A percentile compares a stretch with the other conserved stretches of the same genome.
Evolutionary conservation across 441 rosid genomes (phyloP).

Genomic region (Eugenia klotzschiana): DNA sequence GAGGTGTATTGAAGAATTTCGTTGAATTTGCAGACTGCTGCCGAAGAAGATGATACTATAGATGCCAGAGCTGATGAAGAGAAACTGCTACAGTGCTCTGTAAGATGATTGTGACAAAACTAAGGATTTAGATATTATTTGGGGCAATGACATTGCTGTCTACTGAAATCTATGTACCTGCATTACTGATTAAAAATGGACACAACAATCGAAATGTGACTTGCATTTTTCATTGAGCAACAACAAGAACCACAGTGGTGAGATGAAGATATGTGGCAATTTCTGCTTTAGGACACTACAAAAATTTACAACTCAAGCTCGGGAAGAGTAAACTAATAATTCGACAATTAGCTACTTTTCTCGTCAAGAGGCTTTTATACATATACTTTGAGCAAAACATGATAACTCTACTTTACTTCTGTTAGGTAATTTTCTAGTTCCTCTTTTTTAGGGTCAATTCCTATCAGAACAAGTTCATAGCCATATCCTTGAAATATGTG

Average conservation of each 20-base stretch:
- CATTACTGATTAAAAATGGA: not conserved
- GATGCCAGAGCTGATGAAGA: not conserved
- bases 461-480: not conserved
- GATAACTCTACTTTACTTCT: not conserved
- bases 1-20: not conserved
- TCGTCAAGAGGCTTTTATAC: not conserved
- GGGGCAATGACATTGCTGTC: not conserved
- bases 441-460: not conserved
- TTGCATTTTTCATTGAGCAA: not conserved
- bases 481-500: not conserved
- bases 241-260: not conserved
- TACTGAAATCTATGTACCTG: not conserved
- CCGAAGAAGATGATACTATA: not conserved
- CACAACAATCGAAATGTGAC: not conserved
- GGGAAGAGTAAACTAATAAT: not conserved
- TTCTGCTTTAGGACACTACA: not conserved
- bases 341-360: not conserved
- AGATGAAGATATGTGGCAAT: not conserved
- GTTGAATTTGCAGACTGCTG: not conserved
- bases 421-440: not conserved
- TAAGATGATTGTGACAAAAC: not conserved
- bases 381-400: not conserved
- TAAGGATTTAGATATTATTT: not conserved
- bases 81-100: not conserved
- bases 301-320: not conserved